phyloP scores from a whole-genome alignment of 495 filamentous ascomycete species.

The Penicillium goetzii region DNA sequence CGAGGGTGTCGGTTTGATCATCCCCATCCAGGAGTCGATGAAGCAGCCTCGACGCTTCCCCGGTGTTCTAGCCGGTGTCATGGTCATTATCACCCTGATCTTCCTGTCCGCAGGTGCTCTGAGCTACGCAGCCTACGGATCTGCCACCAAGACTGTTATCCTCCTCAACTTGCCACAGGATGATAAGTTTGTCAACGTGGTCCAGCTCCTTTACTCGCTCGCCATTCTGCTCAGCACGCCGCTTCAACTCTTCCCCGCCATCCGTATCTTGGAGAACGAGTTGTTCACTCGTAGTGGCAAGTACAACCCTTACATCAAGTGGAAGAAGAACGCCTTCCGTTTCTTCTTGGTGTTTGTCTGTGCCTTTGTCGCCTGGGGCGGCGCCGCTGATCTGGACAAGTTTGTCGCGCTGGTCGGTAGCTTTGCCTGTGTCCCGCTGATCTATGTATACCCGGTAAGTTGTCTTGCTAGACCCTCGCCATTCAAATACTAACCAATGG shows the following conservation, averaged over 20 bases:
- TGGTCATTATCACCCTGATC: conserved; percentile 90
- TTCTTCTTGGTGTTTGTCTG: conserved; percentile 89
- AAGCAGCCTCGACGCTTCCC: conserved; percentile 85
- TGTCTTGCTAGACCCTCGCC: conserved; percentile 15
- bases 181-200: conserved; percentile 90
- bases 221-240: conserved; percentile 94
- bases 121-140: conserved; percentile 95
- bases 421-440: conserved; percentile 95
- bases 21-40: conserved; percentile 98
- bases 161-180: conserved; percentile 96
- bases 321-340: conserved; percentile 96
- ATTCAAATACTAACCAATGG: conserved; percentile 12
- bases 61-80: conserved; percentile 79
- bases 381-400: conserved; percentile 92
- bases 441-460: conserved; percentile 96
- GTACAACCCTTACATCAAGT: conserved; percentile 94
- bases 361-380: conserved; percentile 85
- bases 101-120: conserved; percentile 91
- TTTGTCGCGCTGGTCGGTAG: conserved; percentile 95
- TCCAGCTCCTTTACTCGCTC: conserved; percentile 93
- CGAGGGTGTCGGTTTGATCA: conserved; percentile 97
- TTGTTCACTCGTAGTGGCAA: conserved; percentile 86
- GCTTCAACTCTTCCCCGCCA: conserved; percentile 94
- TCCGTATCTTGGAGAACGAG: conserved; percentile 71
- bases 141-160: conserved; percentile 91